Conservation (phyloP, 768 basidiomycete genomes). For the Leccinellum luteum region DNA sequence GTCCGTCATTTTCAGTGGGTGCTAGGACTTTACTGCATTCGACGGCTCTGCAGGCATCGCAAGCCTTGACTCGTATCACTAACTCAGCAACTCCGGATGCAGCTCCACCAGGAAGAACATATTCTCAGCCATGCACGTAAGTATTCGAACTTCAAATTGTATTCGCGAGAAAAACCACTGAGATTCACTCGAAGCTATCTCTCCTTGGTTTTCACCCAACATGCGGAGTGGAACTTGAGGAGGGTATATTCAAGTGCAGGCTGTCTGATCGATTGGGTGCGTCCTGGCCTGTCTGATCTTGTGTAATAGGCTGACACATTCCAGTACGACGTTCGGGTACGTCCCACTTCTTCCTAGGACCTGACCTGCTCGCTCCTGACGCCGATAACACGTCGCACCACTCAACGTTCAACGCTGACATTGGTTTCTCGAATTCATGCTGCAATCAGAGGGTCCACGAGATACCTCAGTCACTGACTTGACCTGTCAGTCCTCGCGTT, state of each 20-base stretch:
- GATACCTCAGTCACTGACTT: constrained; percentile 14
- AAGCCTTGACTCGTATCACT: constrained; percentile 37
- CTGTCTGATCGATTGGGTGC: constrained; percentile 43
- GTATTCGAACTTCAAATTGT: background rate
- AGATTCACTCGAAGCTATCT: constrained; percentile 33
- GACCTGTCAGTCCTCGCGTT: constrained; percentile 42
- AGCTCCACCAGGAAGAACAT: constrained; percentile 32
- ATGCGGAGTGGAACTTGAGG: constrained; percentile 33
- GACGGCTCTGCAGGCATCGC: constrained; percentile 42
- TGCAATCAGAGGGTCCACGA: constrained; percentile 64
- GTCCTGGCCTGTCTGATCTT: background rate
- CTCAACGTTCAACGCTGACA: no score
- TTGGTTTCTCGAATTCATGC: constrained; percentile 48
- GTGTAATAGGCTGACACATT: background rate
- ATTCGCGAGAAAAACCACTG: no score
- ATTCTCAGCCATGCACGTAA: constrained; percentile 36
- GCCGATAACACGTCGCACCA: no score
- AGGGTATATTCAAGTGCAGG: constrained; percentile 40
- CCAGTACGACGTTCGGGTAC: constrained; percentile 43
- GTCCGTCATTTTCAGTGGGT: background rate
- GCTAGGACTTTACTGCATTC: constrained; percentile 56
- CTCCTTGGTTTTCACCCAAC: constrained; percentile 40
- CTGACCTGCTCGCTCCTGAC: no score
- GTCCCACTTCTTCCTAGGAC: background rate
- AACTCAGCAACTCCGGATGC: constrained; percentile 29